phyloP scores from a whole-genome alignment of 2,329 filamentous ascomycete species.

The Fusarium pilosicola region DNA sequence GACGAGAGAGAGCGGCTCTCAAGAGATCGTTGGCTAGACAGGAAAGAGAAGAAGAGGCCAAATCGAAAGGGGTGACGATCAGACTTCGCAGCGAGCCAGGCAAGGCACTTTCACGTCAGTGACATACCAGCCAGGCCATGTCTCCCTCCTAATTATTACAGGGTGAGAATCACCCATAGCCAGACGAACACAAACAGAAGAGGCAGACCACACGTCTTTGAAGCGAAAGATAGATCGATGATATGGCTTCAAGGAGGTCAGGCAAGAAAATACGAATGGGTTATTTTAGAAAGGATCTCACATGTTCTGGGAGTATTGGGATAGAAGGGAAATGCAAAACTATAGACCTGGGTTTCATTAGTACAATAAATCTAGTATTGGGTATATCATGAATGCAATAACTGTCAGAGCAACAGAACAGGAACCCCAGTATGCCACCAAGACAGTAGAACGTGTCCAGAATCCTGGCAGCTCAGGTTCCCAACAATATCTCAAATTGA shows the following conservation, averaged over 20 bases:
- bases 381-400: neutral
- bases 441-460: neutral
- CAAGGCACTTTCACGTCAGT: neutral
- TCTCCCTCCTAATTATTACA: neutral
- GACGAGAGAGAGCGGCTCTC: neutral
- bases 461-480: neutral
- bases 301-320: neutral
- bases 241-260: neutral
- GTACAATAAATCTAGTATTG: neutral
- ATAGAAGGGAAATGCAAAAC: neutral
- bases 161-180: rapidly evolving
- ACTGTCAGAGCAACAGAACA: neutral
- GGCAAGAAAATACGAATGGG: neutral
- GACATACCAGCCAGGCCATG: neutral
- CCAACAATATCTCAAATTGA: neutral
- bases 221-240: neutral
- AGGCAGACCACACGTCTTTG: neutral
- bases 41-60: neutral
- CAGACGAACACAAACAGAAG: neutral
- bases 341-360: neutral
- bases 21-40: neutral
- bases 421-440: rapidly evolving
- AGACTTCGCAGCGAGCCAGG: neutral
- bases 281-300: neutral
- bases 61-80: neutral